Percentiles rank a stretch among this genome's conserved stretches.
Evolutionary conservation across 2,329 filamentous ascomycete species (phyloP).

Genomic region (Sclerotinia spermophila): DNA sequence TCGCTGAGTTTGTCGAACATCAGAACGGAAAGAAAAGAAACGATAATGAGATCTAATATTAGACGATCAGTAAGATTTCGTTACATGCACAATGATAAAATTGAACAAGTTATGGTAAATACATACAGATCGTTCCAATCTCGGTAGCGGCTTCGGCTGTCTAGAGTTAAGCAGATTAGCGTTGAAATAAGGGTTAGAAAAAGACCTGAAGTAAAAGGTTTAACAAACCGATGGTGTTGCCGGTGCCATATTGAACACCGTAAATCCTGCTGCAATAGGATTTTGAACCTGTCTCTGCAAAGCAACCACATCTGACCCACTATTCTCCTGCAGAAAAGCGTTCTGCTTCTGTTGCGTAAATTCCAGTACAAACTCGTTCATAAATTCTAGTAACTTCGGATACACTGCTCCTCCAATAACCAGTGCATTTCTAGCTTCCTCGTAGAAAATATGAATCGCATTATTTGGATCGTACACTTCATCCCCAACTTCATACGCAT

Average conservation of each 20-base stretch:
- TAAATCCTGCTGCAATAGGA: constrained; percentile 20
- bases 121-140: constrained; percentile 27
- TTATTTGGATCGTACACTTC: constrained; percentile 21
- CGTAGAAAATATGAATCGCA: constrained; percentile 23
- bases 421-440: constrained; percentile 24
- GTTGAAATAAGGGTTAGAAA: background rate
- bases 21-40: constrained; percentile 26
- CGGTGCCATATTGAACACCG: constrained; percentile 22
- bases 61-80: background rate
- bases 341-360: constrained; percentile 25
- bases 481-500: constrained; percentile 22
- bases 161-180: background rate
- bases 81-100: background rate
- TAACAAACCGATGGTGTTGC: constrained; percentile 17
- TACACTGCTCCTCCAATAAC: constrained; percentile 21
- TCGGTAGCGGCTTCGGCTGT: constrained; percentile 26
- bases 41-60: constrained; percentile 23
- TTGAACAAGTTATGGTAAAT: background rate
- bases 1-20: constrained; percentile 26
- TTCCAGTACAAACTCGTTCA: constrained; percentile 22
- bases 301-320: constrained; percentile 18
- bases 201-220: background rate
- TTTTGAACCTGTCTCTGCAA: constrained; percentile 21
- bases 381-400: constrained; percentile 19
- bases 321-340: constrained; percentile 6